phyloP scores from a whole-genome alignment of 169 alveolate genomes.

The Plasmodium coatneyi region DNA sequence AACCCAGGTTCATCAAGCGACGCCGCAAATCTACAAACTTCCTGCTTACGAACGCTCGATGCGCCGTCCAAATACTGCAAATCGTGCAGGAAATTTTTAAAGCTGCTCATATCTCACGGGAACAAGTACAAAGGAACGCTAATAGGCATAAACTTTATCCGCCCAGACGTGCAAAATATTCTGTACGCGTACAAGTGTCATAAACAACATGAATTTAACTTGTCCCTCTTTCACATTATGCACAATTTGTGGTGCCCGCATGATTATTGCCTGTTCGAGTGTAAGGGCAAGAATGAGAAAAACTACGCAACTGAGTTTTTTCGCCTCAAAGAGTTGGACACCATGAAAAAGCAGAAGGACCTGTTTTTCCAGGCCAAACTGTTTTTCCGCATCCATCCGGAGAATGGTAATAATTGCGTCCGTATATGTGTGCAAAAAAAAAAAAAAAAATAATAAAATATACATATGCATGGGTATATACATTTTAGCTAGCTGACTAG shows the following conservation, averaged over 20 bases:
- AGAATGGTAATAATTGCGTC: constrained; percentile 14
- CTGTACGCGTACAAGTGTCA: constrained; percentile 21
- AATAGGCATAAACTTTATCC: constrained; percentile 11
- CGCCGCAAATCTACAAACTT: not conserved
- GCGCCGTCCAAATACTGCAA: constrained; percentile 33
- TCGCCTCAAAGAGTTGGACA: constrained; percentile 63
- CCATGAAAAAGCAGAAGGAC: constrained; percentile 55
- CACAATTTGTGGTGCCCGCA: constrained; percentile 66
- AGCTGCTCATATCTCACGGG: constrained; percentile 24
- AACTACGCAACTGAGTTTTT: constrained; percentile 50
- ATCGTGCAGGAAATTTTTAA: constrained; percentile 48
- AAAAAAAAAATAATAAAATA: not conserved
- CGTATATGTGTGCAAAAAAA: not conserved
- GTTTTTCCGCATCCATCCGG: constrained; percentile 20
- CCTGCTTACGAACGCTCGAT: not conserved
- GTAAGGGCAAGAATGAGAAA: constrained; percentile 4
- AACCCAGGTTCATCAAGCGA: not conserved
- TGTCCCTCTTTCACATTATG: constrained; percentile 31
- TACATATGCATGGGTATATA: not conserved
- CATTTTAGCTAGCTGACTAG: not conserved
- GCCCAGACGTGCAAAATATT: constrained; percentile 15
- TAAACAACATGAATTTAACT: constrained; percentile 27
- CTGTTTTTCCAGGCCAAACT: constrained; percentile 37
- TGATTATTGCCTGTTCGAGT: constrained; percentile 39
- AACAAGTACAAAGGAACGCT: constrained; percentile 37